Evolutionary conservation across 148 eudicot genomes (phyloP).

Genomic region (Rhododendron ovatum): DNA sequence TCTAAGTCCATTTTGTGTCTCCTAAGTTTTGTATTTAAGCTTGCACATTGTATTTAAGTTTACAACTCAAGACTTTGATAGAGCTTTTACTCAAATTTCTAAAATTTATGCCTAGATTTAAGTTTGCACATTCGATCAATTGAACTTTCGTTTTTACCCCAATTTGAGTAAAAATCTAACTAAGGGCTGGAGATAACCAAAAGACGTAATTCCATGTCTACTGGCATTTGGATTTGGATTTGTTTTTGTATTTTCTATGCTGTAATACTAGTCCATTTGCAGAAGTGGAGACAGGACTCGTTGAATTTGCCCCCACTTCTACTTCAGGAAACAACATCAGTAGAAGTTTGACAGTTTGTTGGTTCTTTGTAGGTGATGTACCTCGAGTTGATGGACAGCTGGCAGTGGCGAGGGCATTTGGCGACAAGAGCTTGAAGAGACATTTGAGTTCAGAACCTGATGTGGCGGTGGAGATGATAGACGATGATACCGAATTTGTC

Average conservation of each 20-base stretch:
- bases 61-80: background rate
- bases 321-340: background rate
- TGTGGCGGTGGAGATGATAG: constrained; percentile 36
- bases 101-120: background rate
- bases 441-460: constrained; percentile 92
- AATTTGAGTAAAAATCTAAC: background rate
- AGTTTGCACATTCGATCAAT: background rate
- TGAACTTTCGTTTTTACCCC: background rate
- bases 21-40: background rate
- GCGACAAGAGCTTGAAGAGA: constrained; percentile 86
- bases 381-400: constrained; percentile 95
- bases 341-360: background rate
- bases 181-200: background rate
- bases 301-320: background rate
- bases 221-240: background rate
- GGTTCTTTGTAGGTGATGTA: constrained; percentile 55
- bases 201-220: background rate
- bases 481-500: constrained; percentile 51
- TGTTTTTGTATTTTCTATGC: background rate
- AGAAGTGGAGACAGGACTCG: background rate
- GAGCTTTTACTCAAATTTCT: background rate
- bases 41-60: background rate
- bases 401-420: constrained; percentile 93
- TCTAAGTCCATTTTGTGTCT: background rate
- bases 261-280: background rate